A percentile compares a stretch with the other conserved stretches of the same genome.
Conservation (phyloP, 768 basidiomycete genomes). For the Hygrophoropsis aurantiaca region DNA sequence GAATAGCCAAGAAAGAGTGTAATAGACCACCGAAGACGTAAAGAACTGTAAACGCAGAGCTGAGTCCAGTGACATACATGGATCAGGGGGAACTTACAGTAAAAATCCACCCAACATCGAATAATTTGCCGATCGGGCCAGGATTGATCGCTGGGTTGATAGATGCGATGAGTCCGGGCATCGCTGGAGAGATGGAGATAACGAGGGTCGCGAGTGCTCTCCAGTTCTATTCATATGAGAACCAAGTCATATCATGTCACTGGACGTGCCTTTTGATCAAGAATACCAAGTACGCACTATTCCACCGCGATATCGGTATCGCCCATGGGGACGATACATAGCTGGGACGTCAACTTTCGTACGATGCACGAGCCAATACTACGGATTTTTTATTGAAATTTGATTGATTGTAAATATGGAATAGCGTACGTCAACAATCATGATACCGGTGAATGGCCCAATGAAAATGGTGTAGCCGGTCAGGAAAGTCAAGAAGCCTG, state of each 20-base stretch:
- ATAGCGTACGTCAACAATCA: conserved; percentile 53
- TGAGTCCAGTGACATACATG: background rate
- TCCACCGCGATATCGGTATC: conserved; percentile 77
- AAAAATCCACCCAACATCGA: conserved; percentile 9
- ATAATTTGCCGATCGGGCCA: conserved; percentile 4
- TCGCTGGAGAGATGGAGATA: conserved; percentile 61
- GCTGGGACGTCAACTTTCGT: conserved; percentile 77
- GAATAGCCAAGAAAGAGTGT: conserved; percentile 5
- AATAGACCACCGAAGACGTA: conserved; percentile 6
- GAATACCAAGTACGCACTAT: conserved; percentile 46
- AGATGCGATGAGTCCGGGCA: conserved; percentile 76
- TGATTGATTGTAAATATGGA: background rate
- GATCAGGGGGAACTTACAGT: conserved; percentile 1
- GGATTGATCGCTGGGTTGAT: conserved; percentile 59
- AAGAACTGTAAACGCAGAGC: conserved; percentile 2
- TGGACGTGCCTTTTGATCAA: background rate
- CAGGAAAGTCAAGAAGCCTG: conserved; percentile 76
- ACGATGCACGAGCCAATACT: conserved; percentile 80
- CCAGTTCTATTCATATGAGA: conserved; percentile 67
- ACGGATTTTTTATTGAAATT: conserved; percentile 6
- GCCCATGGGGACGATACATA: conserved; percentile 78
- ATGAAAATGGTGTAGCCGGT: conserved; percentile 84
- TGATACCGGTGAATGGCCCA: conserved; percentile 80
- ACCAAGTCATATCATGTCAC: conserved; percentile 3
- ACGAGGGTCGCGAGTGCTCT: conserved; percentile 70